Conservation (phyloP, 306 rosid genomes). For the Cucurbita pepo region DNA sequence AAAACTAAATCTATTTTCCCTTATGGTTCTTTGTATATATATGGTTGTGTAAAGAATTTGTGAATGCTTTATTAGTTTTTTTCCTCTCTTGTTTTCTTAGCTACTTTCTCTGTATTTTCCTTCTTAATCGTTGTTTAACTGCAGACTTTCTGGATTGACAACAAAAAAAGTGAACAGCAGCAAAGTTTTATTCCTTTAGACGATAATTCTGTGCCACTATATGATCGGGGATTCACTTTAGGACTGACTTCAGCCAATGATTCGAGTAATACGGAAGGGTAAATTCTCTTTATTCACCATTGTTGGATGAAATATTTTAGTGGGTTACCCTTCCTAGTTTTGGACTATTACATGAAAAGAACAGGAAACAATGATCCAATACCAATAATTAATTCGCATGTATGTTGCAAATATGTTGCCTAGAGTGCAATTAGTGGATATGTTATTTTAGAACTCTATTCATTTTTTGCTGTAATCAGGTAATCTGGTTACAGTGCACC, state of each 20-base stretch:
- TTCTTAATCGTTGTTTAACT: constrained; percentile 11
- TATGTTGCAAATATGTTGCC: too few species aligned
- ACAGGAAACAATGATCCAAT: too few species aligned
- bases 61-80: not conserved
- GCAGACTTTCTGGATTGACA: constrained; percentile 95
- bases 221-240: constrained; percentile 83
- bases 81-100: not conserved
- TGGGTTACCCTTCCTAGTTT: not conserved
- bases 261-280: constrained; percentile 58
- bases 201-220: constrained; percentile 58
- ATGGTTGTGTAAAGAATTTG: not conserved
- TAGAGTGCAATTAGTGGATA: too few species aligned
- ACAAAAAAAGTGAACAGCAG: constrained; percentile 36
- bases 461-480: too few species aligned
- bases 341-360: not conserved
- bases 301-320: not conserved
- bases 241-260: constrained; percentile 69
- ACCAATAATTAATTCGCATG: too few species aligned
- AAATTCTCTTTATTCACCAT: constrained; percentile 11
- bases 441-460: too few species aligned
- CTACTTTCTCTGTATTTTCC: not conserved
- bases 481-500: too few species aligned
- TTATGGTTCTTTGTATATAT: not conserved
- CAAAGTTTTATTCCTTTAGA: constrained; percentile 40
- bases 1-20: not conserved